A percentile compares a stretch with the other conserved stretches of the same genome.
Conservation (phyloP, 495 filamentous ascomycete genomes). For the Talaromyces wortmannii region DNA sequence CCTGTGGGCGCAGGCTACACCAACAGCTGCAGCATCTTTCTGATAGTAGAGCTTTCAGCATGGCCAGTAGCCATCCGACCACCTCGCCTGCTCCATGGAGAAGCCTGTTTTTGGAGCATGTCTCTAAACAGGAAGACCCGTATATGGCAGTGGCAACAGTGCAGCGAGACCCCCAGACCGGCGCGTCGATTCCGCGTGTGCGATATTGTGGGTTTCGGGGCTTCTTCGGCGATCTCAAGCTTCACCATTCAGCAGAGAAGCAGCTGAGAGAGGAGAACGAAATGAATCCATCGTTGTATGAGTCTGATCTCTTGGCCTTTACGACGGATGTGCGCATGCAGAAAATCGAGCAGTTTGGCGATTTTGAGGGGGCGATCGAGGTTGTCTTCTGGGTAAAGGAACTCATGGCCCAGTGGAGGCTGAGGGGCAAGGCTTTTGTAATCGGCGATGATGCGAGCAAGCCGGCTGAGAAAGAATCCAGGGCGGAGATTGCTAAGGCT, state of each 20-base stretch:
- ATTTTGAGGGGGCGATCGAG: conserved; percentile 60
- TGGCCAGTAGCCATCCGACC: conserved; percentile 1
- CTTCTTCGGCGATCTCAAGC: conserved; percentile 59
- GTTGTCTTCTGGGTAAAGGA: conserved; percentile 77
- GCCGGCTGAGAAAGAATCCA: conserved; percentile 22
- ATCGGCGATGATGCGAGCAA: conserved; percentile 44
- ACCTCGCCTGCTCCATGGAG: conserved; percentile 57
- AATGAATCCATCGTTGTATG: conserved; percentile 58
- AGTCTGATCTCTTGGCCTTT: conserved; percentile 70
- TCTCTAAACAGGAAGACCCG: conserved; percentile 50
- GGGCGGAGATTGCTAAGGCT: conserved; percentile 32
- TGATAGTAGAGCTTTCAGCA: neutral
- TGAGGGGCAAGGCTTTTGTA: conserved; percentile 68
- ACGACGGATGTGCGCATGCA: conserved; percentile 86
- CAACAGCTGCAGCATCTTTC: conserved; percentile 1
- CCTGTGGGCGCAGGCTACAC: neutral
- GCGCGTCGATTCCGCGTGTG: conserved; percentile 45
- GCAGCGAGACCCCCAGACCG: conserved; percentile 26
- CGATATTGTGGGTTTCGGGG: conserved; percentile 73
- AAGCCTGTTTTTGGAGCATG: conserved; percentile 54
- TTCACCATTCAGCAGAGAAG: conserved; percentile 47
- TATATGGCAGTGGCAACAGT: conserved; percentile 71
- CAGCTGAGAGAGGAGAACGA: conserved; percentile 53
- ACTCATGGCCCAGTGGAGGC: conserved; percentile 71
- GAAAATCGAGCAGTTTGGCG: conserved; percentile 63